Evolutionary conservation across 2,329 filamentous ascomycete genomes (phyloP), one percentile per base, ranked within the genome.

Genomic region (Colletotrichum lini): DNA sequence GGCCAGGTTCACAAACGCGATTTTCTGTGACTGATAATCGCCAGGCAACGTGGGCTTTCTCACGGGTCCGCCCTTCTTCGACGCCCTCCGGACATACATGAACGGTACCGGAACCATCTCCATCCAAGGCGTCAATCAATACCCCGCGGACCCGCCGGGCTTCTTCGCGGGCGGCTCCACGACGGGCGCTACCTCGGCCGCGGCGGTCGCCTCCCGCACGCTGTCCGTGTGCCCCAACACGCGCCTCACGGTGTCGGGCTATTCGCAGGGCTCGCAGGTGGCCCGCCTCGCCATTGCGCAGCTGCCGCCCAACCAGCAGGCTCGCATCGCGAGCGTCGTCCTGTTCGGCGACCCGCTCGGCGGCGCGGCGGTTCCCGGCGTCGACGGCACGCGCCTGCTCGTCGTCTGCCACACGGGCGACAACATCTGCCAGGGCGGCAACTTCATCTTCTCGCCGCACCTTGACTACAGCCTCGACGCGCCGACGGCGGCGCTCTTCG

Each of bases 331-430:
- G 30, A 77, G 78, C 59, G 76, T 77, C n/a, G 77, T 80, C 21
- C 74, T 79, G 66, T 80, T 80, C 35, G 79, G 79, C 21, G 79
- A 80, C 59, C 79, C 66, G 7, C 44, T 66, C 9, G 63, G 77
- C 3, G 70, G 75, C n/a, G 53, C 65, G 21, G 52, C 76, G 12
- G 61, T 79, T 15, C 42, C 71, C 44, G 77, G 75, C 21, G 72
- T 78, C 50, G 75, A 75, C 23, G 12, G 70, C 15, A 72, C 66
- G 12, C 72, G 72, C 35, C 72, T 77, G 26, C 69, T 73, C 13
- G 70, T 76, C 23, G 62, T 78, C 42, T 79, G 78, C 67, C 77
- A 79, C 47, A 47, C 59, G 5, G 77, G 75, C 8, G 78, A 79
- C 67, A 72, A 78, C 58, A 77, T 80, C 47, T 81, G 80, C 70